Base-by-base conservation (phyloP, 2,329 filamentous ascomycete species). In the Teratosphaeria pseudoeucalypti region DNA sequence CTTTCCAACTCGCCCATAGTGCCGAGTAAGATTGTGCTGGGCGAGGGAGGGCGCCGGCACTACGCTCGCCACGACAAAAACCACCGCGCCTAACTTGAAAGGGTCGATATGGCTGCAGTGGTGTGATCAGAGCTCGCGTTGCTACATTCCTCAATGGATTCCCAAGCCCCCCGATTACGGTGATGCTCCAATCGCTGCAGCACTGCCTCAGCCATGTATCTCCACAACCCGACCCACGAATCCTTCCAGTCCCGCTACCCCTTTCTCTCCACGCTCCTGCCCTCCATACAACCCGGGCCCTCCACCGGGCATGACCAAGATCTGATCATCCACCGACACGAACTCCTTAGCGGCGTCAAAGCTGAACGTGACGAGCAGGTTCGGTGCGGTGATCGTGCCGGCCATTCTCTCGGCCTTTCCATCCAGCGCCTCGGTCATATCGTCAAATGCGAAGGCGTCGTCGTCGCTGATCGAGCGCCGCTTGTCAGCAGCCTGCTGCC, bases 241-340 rank as follows among this genome's bases (percentile, higher is more conserved):
- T 0, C 87, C 87, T 62, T 90, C 87, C 19, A 92, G 72, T 0
- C 86, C 86, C 10, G 79, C 78, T 12, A 80, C 68, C 0, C 79
- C 76, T 58, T 76, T 77, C 32, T 77, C 73, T 2, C 75, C 76
- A 47, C 77, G 71, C 66, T 79, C 76, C 34, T 81, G 84, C 52
- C 80, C 82, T 63, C 86, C 78, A 39, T 78, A 76, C 2, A 79
- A 71, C 0, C 78, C 85, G 57, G 83, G 83, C 52, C 84, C 84
- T 16, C 86, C 85, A 2, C 87, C 87, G 63, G 89, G 87, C 72
- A 91, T 79, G 11, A 92, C 77, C 54, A 92, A 77, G 29, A 90
- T 83, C 62, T 82, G 83, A 47, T 86, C 85, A 2, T 85, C 88
- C 56, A 86, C 71, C 71, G 90, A 85, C 57, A 91, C 81, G 81